Evolutionary conservation across 371 early-diverging fungal genomes (phyloP).

Genomic region (Rhizopus delemar): DNA sequence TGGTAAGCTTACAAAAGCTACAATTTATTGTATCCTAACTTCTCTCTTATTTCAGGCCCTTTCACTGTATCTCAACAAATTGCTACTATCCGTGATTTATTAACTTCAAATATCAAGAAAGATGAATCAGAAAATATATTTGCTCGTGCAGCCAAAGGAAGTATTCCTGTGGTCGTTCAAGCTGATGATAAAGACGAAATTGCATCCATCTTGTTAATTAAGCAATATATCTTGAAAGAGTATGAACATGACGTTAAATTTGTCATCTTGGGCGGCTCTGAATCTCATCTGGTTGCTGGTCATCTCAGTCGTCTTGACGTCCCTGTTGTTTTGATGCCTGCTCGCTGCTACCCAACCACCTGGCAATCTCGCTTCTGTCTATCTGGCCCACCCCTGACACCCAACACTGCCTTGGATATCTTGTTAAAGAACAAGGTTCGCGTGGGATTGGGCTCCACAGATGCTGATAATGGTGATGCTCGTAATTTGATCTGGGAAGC

Average conservation of each 20-base stretch:
- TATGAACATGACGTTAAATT: conserved; percentile 36
- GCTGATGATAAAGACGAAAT: conserved; percentile 75
- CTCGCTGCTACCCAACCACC: conserved; percentile 63
- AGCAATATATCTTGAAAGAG: conserved; percentile 34
- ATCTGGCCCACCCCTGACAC: conserved; percentile 57
- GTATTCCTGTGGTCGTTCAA: conserved; percentile 65
- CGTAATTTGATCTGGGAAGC: conserved; percentile 79
- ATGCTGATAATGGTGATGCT: conserved; percentile 61
- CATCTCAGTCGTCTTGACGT: conserved; percentile 55
- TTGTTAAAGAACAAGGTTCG: conserved; percentile 62
- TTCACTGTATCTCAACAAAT: conserved; percentile 69
- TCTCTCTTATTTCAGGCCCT: background rate
- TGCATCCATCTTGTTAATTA: conserved; percentile 57
- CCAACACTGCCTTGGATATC: conserved; percentile 57
- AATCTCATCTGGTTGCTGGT: conserved; percentile 69
- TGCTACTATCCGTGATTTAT: conserved; percentile 55
- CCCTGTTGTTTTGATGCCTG: conserved; percentile 68
- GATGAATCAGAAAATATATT: conserved; percentile 35
- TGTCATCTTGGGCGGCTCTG: conserved; percentile 69
- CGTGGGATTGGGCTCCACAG: conserved; percentile 61
- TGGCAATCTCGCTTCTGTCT: conserved; percentile 71
- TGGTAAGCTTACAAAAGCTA: conserved; percentile 10
- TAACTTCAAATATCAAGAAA: conserved; percentile 34
- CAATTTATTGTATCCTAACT: no score
- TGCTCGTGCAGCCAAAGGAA: conserved; percentile 58